Base-by-base conservation (phyloP, 208 protist species). In the Leishmania turanica region DNA sequence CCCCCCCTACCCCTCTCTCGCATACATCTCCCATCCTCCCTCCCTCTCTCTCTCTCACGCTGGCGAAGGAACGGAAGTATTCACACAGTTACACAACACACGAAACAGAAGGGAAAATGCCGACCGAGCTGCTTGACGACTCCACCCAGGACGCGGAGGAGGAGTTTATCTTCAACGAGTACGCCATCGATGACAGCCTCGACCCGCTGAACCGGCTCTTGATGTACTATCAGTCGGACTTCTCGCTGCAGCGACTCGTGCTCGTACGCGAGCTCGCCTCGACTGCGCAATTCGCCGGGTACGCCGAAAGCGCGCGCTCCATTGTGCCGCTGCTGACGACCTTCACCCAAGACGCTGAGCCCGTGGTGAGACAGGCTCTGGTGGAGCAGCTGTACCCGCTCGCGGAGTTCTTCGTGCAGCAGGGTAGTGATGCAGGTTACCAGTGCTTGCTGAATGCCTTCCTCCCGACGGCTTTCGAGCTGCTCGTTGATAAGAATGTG, bases 401-500 rank as follows among this genome's bases (percentile, higher is more conserved):
- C 3, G 90, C 96, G 7, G 42, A 87, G 76, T 91, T 90, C 73
- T 96, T 98, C 76, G 83, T 99, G 1, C 75, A 92, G 68, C 74
- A 92, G 7, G 96, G 95, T 68, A 89, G 89, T 13, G 96, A 98
- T 3, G 83, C 68, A 21, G 95, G 95, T 7, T 98, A 98, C 72
- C 84, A 96, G 53, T 91, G 88, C 58, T 78, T 98, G 31, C 89
- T 98, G 37, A 92, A 88, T 56, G 92, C 88, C 27, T 92, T 98
- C 56, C 87, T 99, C n/a, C 98, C 98, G 27, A 96, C 96, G 72
- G 91, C 88, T 49, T 98, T 98, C 76, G 96, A 98, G 85, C 84
- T 99, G 78, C 87, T 98, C 7, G 96, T 98, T n/a, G 98, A 99
- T 86, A 97, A 98, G 77, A 99, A 98, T 79, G 92, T 96, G 42